Conservation (phyloP, 192 early-diverging fungal species). For the Obelidium mucronatum region DNA sequence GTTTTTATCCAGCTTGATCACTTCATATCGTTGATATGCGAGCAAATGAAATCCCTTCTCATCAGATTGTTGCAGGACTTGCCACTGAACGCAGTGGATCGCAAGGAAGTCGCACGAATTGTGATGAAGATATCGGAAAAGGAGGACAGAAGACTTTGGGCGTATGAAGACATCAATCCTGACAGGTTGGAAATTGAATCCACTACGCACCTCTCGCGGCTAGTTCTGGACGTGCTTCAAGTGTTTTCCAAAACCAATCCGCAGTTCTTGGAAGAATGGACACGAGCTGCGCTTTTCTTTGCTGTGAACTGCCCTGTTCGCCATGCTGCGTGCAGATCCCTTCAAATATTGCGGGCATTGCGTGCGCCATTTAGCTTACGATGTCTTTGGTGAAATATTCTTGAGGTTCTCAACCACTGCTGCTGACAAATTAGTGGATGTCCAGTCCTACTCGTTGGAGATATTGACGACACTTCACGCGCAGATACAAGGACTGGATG, state of each 20-base stretch:
- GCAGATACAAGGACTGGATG: constrained; percentile 65
- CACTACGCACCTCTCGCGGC: constrained; percentile 38
- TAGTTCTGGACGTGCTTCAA: constrained; percentile 55
- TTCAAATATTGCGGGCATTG: constrained; percentile 81
- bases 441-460: constrained; percentile 84
- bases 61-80: constrained; percentile 72
- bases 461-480: constrained; percentile 73
- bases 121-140: constrained; percentile 65
- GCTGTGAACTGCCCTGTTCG: constrained; percentile 83
- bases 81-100: background rate
- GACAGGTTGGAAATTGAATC: constrained; percentile 51
- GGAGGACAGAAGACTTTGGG: constrained; percentile 81
- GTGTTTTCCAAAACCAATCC: constrained; percentile 54
- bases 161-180: constrained; percentile 78
- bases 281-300: constrained; percentile 81
- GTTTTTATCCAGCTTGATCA: constrained; percentile 87
- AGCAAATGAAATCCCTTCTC: constrained; percentile 75
- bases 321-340: constrained; percentile 86
- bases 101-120: constrained; percentile 36
- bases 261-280: constrained; percentile 66
- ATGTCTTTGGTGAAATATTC: constrained; percentile 80
- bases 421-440: constrained; percentile 75
- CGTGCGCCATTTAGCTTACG: constrained; percentile 73
- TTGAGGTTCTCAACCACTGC: constrained; percentile 78
- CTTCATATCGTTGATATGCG: constrained; percentile 76